Percentiles rank a stretch among this genome's conserved stretches.
Evolutionary conservation across 352 stramenopile species (phyloP).

Genomic region (Hyaloperonospora brassicae): DNA sequence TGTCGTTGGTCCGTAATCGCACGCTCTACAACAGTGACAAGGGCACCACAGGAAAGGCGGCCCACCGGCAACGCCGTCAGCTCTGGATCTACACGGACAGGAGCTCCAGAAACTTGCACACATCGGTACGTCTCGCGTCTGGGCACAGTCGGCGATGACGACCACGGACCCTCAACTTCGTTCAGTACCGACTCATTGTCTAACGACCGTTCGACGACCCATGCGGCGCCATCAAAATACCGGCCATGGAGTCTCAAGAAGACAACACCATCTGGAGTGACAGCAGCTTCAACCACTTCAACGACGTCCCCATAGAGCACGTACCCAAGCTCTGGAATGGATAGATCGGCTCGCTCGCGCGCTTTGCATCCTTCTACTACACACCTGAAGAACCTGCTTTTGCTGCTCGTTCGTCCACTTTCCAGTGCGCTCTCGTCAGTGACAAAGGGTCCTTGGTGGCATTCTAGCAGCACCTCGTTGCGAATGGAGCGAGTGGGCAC

Average conservation of each 20-base stretch:
- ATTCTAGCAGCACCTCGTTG: conserved; percentile 66
- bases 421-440: not conserved
- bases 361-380: conserved; percentile 76
- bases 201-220: conserved; percentile 65
- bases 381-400: conserved; percentile 44
- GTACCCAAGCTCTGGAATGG: conserved; percentile 60
- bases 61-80: conserved; percentile 49
- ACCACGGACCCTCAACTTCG: conserved; percentile 43
- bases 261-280: conserved; percentile 44
- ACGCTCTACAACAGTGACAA: conserved; percentile 47
- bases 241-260: conserved; percentile 52
- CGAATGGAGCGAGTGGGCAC: conserved; percentile 65
- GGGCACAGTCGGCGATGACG: not conserved
- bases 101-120: conserved; percentile 60
- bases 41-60: conserved; percentile 44
- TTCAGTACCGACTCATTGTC: conserved; percentile 76
- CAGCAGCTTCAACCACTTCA: conserved; percentile 45
- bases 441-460: conserved; percentile 39
- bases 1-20: conserved; percentile 55
- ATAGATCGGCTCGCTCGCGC: conserved; percentile 37
- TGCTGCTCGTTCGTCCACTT: not conserved
- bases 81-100: conserved; percentile 46
- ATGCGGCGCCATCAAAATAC: conserved; percentile 64
- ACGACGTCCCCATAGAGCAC: conserved; percentile 70
- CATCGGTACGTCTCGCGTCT: conserved; percentile 42